Evolutionary conservation across 305 asterid species (phyloP), one percentile per base, ranked within the genome.

Genomic region (Caryopteris hybrid): DNA sequence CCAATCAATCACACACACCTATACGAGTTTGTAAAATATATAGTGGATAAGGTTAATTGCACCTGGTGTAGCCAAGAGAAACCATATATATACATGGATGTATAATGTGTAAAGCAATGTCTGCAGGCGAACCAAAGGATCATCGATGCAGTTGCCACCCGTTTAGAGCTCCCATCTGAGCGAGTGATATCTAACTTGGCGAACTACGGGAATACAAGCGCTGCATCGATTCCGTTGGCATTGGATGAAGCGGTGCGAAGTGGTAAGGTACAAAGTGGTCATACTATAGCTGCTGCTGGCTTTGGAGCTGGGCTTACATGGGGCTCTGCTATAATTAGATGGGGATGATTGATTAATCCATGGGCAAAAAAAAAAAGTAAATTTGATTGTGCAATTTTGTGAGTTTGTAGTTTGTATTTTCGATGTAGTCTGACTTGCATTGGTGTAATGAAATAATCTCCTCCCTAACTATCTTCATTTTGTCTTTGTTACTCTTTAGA

Each of bases 241-340:
- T 66, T 94, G 83, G 98, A 94, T 22, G 99, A 91, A 60, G 96
- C 99, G 0, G 96, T 91, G 43, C 66, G 96, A 42, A 85, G 95
- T 8, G 96, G 97, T 54, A 87, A 86, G 79, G 93, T 94, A 56
- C 73, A 82, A 71, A 67, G 80, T 3, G 98, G 99, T 8, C 86
- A 94, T 68, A 85, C 85, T 8, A 86, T 94, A 48, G 99, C 99
- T 48, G 69, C 98, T 46, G 95, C 99, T 45, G 99, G 99, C 7
- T 91, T 94, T 59, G 97, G 99, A 55, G 99, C 99, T 42, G 97
- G 99, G 29, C 97, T 91, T 69, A 89, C 96, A 9, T 94, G 99
- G 98, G 98, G 89, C 12, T 94, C 98, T 4, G 92, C 95, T 48
- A 87, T 91, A 53, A 33, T 94, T 46, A 82, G 97, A 81, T 94